Percentiles rank a stretch among this genome's conserved stretches.
Conservation (phyloP, 108 stramenopile species). For the Epipyxis sp. region DNA sequence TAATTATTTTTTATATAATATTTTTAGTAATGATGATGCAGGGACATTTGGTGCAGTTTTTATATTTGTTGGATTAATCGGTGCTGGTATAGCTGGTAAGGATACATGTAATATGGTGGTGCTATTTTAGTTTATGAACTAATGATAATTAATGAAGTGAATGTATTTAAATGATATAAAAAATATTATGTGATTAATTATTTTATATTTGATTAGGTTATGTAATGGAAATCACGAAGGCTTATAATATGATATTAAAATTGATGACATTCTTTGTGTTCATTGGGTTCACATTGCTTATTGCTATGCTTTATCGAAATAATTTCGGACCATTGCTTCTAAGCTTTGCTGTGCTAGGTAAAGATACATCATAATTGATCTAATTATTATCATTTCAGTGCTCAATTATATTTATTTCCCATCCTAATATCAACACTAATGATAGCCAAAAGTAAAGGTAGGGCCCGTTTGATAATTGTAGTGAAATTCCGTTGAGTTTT, state of each 20-base stretch:
- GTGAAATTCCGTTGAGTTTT: no score
- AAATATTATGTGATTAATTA: no score
- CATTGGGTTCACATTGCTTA: neutral
- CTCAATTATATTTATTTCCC: no score
- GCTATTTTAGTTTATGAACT: no score
- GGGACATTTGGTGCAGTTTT: slow-evolving; percentile 43
- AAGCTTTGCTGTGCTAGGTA: slow-evolving; percentile 4
- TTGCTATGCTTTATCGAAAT: neutral
- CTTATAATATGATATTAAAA: neutral
- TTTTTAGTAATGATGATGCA: slow-evolving; percentile 38
- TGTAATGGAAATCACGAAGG: slow-evolving; percentile 13
- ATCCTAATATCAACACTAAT: no score
- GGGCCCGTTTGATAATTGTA: no score
- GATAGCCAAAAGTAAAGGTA: no score
- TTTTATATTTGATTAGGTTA: neutral
- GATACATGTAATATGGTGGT: slow-evolving; percentile 25
- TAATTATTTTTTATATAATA: no score
- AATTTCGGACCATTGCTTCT: slow-evolving; percentile 1
- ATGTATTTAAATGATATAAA: no score
- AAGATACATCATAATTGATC: no score
- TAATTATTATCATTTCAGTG: no score
- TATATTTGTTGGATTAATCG: slow-evolving; percentile 43
- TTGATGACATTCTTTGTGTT: neutral
- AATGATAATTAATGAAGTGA: no score
- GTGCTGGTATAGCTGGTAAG: slow-evolving; percentile 36